Evolutionary conservation across 257 asterid species (phyloP).

Genomic region (Plantago ovata): DNA sequence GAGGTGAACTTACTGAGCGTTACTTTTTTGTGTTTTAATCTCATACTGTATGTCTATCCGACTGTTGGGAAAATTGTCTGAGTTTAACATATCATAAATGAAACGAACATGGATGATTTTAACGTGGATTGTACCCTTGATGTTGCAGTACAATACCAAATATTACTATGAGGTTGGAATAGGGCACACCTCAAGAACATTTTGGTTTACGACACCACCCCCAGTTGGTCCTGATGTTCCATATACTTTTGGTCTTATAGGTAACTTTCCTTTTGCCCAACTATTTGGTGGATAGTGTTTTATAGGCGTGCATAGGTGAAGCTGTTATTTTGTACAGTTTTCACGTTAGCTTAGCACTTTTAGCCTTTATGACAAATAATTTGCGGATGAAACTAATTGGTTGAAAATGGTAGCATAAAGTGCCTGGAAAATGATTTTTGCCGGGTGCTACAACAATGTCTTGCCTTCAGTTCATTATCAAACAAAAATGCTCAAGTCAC

Average conservation of each 20-base stretch:
- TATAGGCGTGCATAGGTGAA: background rate
- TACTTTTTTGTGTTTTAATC: background rate
- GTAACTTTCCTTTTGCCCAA: slow-evolving; percentile 28
- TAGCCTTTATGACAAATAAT: background rate
- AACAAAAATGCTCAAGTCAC: too few relatives aligned
- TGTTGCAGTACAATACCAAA: slow-evolving; percentile 63
- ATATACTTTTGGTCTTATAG: slow-evolving; percentile 84
- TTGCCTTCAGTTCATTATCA: too few relatives aligned
- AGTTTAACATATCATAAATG: too few relatives aligned
- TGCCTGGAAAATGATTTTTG: too few relatives aligned
- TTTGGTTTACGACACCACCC: slow-evolving; percentile 86
- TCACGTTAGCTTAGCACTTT: background rate
- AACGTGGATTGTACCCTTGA: background rate
- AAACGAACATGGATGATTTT: background rate
- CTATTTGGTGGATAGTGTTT: background rate
- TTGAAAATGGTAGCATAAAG: too few relatives aligned
- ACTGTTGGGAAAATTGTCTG: too few relatives aligned
- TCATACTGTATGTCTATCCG: background rate
- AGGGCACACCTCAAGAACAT: slow-evolving; percentile 44
- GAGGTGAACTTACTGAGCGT: slow-evolving; percentile 30
- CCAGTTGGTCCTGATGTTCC: slow-evolving; percentile 82
- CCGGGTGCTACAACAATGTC: too few relatives aligned
- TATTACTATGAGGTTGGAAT: slow-evolving; percentile 73
- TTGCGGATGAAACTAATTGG: too few relatives aligned
- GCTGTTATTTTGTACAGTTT: slow-evolving; percentile 30